These are phyloP conservation scores for Monilinia laxa DNA, from an alignment of 2,329 filamentous ascomycete species.

Conservation along the genomic window DNA sequence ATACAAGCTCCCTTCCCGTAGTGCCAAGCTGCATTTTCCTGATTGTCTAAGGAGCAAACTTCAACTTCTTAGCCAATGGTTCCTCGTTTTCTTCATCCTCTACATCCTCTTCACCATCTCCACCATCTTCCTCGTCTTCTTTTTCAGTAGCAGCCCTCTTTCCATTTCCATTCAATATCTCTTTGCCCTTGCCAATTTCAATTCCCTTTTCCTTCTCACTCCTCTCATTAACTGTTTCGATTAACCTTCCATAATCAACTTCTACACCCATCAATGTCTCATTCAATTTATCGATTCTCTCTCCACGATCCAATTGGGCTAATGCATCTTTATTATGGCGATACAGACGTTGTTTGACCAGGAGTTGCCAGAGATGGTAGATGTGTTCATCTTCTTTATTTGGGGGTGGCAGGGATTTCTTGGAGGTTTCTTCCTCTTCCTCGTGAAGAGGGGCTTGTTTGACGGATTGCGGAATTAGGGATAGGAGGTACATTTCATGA, in stretches of 20 bases:
- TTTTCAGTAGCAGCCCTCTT: slow-evolving; percentile 1
- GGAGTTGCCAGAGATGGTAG: slow-evolving; percentile 69
- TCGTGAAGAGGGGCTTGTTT: slow-evolving; percentile 51
- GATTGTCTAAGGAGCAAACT: slow-evolving; percentile 12
- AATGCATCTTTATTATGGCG: slow-evolving; percentile 71
- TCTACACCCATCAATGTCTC: slow-evolving; percentile 67
- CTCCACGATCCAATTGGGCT: slow-evolving; percentile 64
- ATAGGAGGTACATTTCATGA: slow-evolving; percentile 73
- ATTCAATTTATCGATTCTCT: slow-evolving; percentile 71
- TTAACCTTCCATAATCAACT: slow-evolving; percentile 68
- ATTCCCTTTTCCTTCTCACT: slow-evolving; percentile 21
- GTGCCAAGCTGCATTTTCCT: not conserved
- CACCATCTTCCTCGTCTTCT: slow-evolving; percentile 26
- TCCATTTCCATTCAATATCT: not conserved
- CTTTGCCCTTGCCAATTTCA: slow-evolving; percentile 14
- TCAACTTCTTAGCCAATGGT: slow-evolving; percentile 33
- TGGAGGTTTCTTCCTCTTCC: slow-evolving; percentile 39
- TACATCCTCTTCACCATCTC: slow-evolving; percentile 24
- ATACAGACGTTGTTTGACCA: slow-evolving; percentile 76
- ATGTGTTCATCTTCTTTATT: slow-evolving; percentile 56
- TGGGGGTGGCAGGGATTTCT: slow-evolving; percentile 10
- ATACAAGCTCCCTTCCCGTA: not conserved
- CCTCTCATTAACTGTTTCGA: slow-evolving; percentile 42
- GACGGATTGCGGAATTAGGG: slow-evolving; percentile 55
- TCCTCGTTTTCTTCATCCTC: slow-evolving; percentile 28